Evolutionary conservation across 768 basidiomycete species (phyloP).

Genomic region (Boletus coccyginus): DNA sequence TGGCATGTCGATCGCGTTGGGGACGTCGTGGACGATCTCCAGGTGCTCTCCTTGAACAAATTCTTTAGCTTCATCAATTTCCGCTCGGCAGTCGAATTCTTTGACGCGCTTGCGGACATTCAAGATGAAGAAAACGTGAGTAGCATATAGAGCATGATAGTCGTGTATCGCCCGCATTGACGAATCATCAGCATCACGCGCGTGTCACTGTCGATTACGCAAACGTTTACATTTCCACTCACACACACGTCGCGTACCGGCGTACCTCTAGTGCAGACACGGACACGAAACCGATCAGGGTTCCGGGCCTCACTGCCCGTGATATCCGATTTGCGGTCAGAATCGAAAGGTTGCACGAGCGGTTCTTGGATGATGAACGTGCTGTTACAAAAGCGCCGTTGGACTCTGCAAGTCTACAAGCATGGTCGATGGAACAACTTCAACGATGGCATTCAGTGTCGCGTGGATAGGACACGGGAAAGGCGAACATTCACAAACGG

Average conservation of each 20-base stretch:
- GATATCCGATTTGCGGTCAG: slow-evolving; percentile 49
- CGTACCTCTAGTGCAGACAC: not conserved
- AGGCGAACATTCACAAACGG: not conserved
- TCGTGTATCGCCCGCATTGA: not conserved
- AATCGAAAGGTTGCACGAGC: slow-evolving; percentile 36
- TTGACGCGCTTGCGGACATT: slow-evolving; percentile 24
- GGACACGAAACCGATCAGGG: slow-evolving; percentile 11
- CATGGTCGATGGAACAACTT: slow-evolving; percentile 26
- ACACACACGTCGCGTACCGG: slow-evolving; percentile 29
- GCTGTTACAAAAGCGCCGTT: slow-evolving; percentile 22
- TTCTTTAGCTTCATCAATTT: slow-evolving; percentile 28
- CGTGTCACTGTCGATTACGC: slow-evolving; percentile 28
- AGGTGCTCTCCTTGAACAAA: slow-evolving; percentile 27
- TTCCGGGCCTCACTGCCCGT: slow-evolving; percentile 47
- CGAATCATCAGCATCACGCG: slow-evolving; percentile 27
- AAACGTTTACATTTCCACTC: slow-evolving; percentile 20
- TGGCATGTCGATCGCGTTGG: slow-evolving; percentile 25
- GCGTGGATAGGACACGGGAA: not conserved
- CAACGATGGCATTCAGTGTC: slow-evolving; percentile 18
- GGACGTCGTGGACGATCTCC: slow-evolving; percentile 2
- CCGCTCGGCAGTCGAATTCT: slow-evolving; percentile 25
- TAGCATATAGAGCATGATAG: not conserved
- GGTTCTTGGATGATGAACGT: slow-evolving; percentile 21
- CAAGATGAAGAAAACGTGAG: slow-evolving; percentile 33
- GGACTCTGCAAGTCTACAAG: slow-evolving; percentile 7